These are phyloP conservation scores for Cryptosporidium xiaoi DNA, from an alignment of 169 alveolate species.

Conservation along the genomic window DNA sequence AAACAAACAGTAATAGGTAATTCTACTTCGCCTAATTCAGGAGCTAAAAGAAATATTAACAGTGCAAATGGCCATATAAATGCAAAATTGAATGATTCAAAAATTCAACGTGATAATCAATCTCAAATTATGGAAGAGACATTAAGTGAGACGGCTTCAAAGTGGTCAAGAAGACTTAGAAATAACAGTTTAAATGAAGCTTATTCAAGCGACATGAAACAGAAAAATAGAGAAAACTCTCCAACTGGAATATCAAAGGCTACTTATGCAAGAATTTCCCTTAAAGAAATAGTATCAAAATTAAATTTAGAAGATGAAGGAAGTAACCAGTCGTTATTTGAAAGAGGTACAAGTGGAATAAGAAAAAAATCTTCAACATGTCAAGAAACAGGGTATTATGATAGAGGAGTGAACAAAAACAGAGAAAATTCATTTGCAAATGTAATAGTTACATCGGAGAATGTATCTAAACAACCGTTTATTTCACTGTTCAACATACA, in stretches of 20 bases:
- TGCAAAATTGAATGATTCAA: not conserved
- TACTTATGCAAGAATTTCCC: conserved; percentile 12
- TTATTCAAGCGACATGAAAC: not conserved
- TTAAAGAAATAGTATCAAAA: conserved; percentile 20
- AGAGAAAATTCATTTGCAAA: not conserved
- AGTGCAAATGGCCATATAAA: not conserved
- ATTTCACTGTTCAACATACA: conserved; percentile 40
- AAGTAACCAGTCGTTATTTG: not conserved
- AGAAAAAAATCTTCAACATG: not conserved
- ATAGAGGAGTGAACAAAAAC: not conserved
- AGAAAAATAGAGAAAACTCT: not conserved
- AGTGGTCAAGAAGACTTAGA: conserved; percentile 49
- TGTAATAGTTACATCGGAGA: conserved; percentile 18
- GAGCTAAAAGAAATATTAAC: too few species aligned
- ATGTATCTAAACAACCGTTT: conserved; percentile 28
- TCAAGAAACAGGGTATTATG: not conserved
- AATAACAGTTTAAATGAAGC: not conserved
- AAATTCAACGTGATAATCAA: not conserved
- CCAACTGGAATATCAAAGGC: conserved; percentile 21
- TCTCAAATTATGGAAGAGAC: conserved; percentile 14
- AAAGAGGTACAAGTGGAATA: not conserved
- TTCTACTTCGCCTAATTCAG: not conserved
- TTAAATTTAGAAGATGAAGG: not conserved
- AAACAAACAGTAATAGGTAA: not conserved
- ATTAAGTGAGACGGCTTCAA: conserved; percentile 34